These are phyloP conservation scores for Colletotrichum higginsianum DNA, from an alignment of 2,329 filamentous ascomycete genomes.

Conservation along the genomic window DNA sequence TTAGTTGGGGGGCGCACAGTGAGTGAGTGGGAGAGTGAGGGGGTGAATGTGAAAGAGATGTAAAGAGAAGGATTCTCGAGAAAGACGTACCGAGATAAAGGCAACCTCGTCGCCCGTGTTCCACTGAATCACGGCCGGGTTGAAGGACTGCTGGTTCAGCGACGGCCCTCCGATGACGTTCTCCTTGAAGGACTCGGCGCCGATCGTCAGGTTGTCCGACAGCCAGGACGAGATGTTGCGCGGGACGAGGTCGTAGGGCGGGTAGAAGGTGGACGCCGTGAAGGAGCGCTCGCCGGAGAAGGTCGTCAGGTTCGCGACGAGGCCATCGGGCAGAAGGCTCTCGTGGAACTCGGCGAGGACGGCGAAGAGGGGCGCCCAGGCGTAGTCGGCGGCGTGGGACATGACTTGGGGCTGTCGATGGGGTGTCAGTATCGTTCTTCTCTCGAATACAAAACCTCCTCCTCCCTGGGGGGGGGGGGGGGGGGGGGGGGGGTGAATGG, in stretches of 20 bases:
- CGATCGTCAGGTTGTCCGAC: slow-evolving; percentile 70
- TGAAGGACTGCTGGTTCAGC: slow-evolving; percentile 67
- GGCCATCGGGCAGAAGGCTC: slow-evolving; percentile 58
- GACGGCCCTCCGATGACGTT: slow-evolving; percentile 69
- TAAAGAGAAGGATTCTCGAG: no score
- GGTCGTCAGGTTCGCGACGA: slow-evolving; percentile 57
- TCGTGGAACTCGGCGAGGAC: slow-evolving; percentile 66
- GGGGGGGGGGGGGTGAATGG: neutral
- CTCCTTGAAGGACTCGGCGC: slow-evolving; percentile 71
- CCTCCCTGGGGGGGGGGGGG: no score
- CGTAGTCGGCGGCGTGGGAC: slow-evolving; percentile 72
- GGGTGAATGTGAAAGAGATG: no score
- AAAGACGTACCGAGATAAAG: slow-evolving; percentile 49
- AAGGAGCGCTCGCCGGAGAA: slow-evolving; percentile 70
- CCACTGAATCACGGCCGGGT: slow-evolving; percentile 75
- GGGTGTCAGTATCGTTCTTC: slow-evolving; percentile 1
- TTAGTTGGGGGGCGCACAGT: slow-evolving; percentile 45
- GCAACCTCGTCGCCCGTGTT: slow-evolving; percentile 55
- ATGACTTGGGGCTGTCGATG: slow-evolving; percentile 62
- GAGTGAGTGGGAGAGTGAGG: neutral
- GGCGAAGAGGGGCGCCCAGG: slow-evolving; percentile 70
- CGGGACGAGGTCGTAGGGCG: slow-evolving; percentile 69
- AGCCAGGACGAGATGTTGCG: slow-evolving; percentile 74
- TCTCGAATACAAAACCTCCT: neutral
- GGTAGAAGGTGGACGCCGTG: slow-evolving; percentile 67